Base-by-base conservation (phyloP, 1,139 yeast species). In the Diutina neorugosa region DNA sequence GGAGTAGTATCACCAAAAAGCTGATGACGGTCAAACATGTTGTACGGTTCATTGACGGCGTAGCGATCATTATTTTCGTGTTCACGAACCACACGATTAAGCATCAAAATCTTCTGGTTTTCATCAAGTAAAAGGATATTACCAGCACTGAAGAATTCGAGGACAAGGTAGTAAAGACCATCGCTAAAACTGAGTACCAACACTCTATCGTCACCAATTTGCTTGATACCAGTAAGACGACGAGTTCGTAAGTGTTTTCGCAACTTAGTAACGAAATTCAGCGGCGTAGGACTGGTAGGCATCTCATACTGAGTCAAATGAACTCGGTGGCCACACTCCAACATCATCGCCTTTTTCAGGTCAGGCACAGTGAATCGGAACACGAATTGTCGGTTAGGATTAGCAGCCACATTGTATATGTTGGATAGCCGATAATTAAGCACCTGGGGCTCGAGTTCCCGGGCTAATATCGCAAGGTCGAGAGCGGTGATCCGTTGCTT, bases 71-170 rank as follows among this genome's bases (percentile, higher is more conserved):
- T 77, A 52, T 80, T 77, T 50, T 81, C 84, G 62, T 82, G 81
- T 55, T 86, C 95, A 49, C 80, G 79, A 2, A 89, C 96, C 42
- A 84, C 72, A 66, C 97, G 79, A 65, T 86, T 91, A 41, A 91
- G 69, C 0, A 94, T 75, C 61, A 90, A 61, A 52, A 90, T 90
- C 62, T 78, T 82, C 58, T 73, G 68, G 34, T 84, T 76, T 42
- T 81, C 77, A 63, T 91, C 95, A 58, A 91, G 72, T 23, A 93
- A 71, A 34, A 93, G 71, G 55, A 93, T 80, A 63, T 93, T 93
- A 42, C 98, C 98, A 2, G 96, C 96, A 63, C 96, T 88, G 70
- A 90, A 91, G 61, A 93, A 91, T 64, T 93, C 98, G 56, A 93
- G 69, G 0, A 88, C 96, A 59, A 91, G 71, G 62, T 86, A 85